A percentile compares a stretch with the other conserved stretches of the same genome.
These are phyloP conservation scores for Leucogyrophana mollusca DNA, from an alignment of 768 basidiomycete genomes.

Conservation along the genomic window DNA sequence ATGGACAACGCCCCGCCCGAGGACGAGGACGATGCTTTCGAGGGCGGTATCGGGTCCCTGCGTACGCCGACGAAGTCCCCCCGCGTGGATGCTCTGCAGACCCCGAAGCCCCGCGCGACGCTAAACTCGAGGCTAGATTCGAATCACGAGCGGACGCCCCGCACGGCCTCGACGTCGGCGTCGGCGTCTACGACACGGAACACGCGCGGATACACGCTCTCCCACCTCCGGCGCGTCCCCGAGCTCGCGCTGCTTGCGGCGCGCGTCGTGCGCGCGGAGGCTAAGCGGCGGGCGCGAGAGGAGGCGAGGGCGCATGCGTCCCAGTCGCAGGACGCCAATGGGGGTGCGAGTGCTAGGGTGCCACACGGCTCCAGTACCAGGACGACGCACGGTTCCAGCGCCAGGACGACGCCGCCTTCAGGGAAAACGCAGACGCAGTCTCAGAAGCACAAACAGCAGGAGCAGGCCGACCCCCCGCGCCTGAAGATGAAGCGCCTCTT, in stretches of 20 bases:
- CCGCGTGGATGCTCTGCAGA: slow-evolving; percentile 8
- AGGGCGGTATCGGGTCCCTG: slow-evolving; percentile 1
- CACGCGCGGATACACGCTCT: slow-evolving; percentile 60
- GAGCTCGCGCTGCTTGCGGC: slow-evolving; percentile 65
- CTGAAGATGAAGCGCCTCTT: slow-evolving; percentile 69
- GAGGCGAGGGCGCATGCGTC: slow-evolving; percentile 31
- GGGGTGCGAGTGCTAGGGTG: background rate
- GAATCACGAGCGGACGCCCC: background rate
- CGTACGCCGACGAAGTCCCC: slow-evolving; percentile 34
- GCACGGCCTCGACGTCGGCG: background rate
- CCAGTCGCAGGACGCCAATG: background rate
- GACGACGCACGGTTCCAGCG: background rate
- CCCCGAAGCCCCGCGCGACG: slow-evolving; percentile 24
- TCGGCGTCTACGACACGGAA: background rate
- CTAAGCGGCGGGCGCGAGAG: slow-evolving; percentile 50
- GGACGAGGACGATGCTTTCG: slow-evolving; percentile 5
- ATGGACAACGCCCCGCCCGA: slow-evolving; percentile 55
- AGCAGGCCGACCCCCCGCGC: slow-evolving; percentile 23
- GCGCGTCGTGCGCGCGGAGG: slow-evolving; percentile 57
- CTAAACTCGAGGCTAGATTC: too few species aligned
- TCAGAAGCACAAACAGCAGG: background rate
- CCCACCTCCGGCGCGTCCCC: slow-evolving; percentile 75
- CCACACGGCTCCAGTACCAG: background rate
- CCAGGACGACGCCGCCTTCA: background rate
- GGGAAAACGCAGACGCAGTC: background rate